phyloP scores from a whole-genome alignment of 176 grass and related monocot species.

The Microstegium vimineum region DNA sequence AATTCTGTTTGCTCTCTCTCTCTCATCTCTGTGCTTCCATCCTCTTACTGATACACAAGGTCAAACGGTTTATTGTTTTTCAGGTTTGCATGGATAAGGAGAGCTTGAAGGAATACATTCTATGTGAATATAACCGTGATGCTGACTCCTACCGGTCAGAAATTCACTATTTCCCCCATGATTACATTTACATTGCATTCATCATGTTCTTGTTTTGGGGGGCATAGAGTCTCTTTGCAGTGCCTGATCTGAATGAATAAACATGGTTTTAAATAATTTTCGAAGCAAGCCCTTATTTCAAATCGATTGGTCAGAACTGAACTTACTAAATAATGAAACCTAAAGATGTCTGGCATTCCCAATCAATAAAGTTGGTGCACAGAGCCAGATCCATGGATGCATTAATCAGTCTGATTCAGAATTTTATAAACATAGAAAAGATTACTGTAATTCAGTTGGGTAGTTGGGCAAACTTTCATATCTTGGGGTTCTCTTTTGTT shows the following conservation, averaged over 20 bases:
- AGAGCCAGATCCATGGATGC: neutral
- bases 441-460: neutral
- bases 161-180: neutral
- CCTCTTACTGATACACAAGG: neutral
- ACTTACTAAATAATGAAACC: neutral
- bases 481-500: neutral
- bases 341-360: neutral
- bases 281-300: neutral
- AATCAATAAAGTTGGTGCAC: neutral
- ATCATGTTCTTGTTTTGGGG: neutral
- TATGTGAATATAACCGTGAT: conserved; percentile 96
- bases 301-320: neutral
- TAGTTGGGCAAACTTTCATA: neutral
- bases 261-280: neutral
- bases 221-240: neutral
- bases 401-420: neutral
- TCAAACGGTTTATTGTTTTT: conserved; percentile 2
- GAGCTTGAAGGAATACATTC: conserved; percentile 80
- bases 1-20: neutral
- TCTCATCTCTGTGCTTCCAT: neutral
- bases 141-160: conserved; percentile 89
- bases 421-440: neutral
- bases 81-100: conserved; percentile 84
- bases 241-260: neutral
- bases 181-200: neutral